Conservation (phyloP, 495 filamentous ascomycete species). For the Penicillium maclennaniae region DNA sequence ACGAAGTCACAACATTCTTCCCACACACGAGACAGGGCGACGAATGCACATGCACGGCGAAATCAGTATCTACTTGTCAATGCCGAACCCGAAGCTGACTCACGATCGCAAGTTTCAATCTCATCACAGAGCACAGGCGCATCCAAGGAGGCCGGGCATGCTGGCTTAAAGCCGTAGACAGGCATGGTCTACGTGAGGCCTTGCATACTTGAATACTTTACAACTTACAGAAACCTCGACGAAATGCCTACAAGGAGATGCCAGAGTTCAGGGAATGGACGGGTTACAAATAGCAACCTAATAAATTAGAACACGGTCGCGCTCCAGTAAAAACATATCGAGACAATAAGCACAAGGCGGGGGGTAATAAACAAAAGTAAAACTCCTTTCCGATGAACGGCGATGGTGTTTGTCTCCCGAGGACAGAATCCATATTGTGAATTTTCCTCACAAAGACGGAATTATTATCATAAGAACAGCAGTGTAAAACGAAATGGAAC, state of each 20-base stretch:
- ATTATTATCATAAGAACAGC: constrained; percentile 50
- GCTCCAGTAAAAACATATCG: constrained; percentile 15
- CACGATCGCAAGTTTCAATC: background rate
- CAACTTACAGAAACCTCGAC: background rate
- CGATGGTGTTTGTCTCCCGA: constrained; percentile 18
- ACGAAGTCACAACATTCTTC: no score
- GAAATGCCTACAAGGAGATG: background rate
- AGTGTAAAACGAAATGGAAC: constrained; percentile 35
- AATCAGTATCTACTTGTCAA: background rate
- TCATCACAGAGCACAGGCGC: background rate
- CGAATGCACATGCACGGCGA: background rate
- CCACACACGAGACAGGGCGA: background rate
- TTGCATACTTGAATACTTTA: background rate
- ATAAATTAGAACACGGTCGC: constrained; percentile 21
- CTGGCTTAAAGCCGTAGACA: no score
- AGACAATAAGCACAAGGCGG: constrained; percentile 17
- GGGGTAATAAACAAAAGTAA: constrained; percentile 19
- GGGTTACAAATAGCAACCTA: constrained; percentile 20
- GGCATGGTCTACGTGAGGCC: no score
- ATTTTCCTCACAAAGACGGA: constrained; percentile 42
- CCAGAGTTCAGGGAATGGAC: background rate
- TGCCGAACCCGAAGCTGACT: background rate
- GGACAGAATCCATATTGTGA: constrained; percentile 29
- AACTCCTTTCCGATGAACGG: constrained; percentile 24
- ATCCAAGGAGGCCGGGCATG: background rate